These are phyloP conservation scores for Leccinum obscurum DNA, from an alignment of 768 basidiomycete genomes.

Conservation along the genomic window DNA sequence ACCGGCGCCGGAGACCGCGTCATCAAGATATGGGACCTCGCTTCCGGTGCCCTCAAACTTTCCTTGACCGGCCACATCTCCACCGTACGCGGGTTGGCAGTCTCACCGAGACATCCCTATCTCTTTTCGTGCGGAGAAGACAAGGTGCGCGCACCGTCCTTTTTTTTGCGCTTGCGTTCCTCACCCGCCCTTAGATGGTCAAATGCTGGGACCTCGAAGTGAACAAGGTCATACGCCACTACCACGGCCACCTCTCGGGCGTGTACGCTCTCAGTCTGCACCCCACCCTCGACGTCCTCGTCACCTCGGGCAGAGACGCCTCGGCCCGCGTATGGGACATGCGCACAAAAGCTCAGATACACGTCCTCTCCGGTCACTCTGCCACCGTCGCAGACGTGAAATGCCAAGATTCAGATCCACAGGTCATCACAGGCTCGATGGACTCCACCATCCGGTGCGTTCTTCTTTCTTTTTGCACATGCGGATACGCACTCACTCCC, in stretches of 20 bases:
- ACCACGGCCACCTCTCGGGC: conserved; percentile 97
- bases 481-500: not conserved
- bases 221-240: conserved; percentile 98
- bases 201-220: conserved; percentile 99
- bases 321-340: conserved; percentile 99
- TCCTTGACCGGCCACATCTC: conserved; percentile 97
- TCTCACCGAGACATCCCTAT: conserved; percentile 92
- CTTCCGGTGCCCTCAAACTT: conserved; percentile 95
- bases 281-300: conserved; percentile 93
- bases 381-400: conserved; percentile 95
- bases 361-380: conserved; percentile 91
- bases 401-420: conserved; percentile 96
- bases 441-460: conserved; percentile 89
- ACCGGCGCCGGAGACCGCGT: conserved; percentile 98
- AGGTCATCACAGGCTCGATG: conserved; percentile 98
- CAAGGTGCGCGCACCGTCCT: conserved; percentile 59
- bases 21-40: conserved; percentile 98
- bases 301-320: conserved; percentile 94
- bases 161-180: not conserved
- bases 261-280: conserved; percentile 94
- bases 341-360: conserved; percentile 96
- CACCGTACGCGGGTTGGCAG: conserved; percentile 92
- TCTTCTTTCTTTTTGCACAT: not conserved
- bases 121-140: conserved; percentile 97
- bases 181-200: conserved; percentile 72